phyloP scores from a whole-genome alignment of 305 asterid genomes.

The Solanum hybrid region DNA sequence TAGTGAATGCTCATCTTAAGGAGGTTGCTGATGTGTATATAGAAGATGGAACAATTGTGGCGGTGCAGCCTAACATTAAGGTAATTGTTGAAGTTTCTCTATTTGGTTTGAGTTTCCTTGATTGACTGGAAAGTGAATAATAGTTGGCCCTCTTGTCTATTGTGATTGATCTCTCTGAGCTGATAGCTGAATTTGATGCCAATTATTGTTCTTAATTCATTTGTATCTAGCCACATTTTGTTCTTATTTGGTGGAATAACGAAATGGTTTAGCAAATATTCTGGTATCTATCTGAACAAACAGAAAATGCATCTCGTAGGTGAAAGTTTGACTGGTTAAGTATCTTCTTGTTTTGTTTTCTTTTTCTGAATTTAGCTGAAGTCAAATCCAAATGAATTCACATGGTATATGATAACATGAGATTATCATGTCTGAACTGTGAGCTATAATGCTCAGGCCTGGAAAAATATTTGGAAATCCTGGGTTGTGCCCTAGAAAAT shows the following conservation, averaged over 20 bases:
- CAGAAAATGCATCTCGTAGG: neutral
- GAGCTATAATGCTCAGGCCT: neutral
- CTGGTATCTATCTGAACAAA: neutral
- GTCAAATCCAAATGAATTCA: neutral
- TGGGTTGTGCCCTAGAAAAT: neutral
- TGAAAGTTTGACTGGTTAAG: neutral
- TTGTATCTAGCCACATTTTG: neutral
- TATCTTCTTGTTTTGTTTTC: neutral
- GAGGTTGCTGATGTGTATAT: slow-evolving; percentile 79
- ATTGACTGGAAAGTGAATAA: neutral
- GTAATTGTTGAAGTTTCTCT: slow-evolving; percentile 20
- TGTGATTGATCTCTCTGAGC: neutral
- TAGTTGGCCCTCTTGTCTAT: neutral
- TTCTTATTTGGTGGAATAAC: neutral
- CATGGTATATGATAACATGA: neutral
- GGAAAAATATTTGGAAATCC: neutral
- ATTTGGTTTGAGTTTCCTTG: neutral
- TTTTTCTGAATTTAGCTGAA: neutral
- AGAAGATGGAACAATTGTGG: slow-evolving; percentile 65
- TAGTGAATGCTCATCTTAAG: slow-evolving; percentile 89
- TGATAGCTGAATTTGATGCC: slow-evolving; percentile 4
- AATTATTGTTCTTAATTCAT: neutral
- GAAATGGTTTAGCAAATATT: neutral
- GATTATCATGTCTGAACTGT: neutral
- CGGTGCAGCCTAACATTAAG: slow-evolving; percentile 50